These are phyloP conservation scores for Malus hybrid DNA, from an alignment of 331 rosid genomes.

Conservation along the genomic window DNA sequence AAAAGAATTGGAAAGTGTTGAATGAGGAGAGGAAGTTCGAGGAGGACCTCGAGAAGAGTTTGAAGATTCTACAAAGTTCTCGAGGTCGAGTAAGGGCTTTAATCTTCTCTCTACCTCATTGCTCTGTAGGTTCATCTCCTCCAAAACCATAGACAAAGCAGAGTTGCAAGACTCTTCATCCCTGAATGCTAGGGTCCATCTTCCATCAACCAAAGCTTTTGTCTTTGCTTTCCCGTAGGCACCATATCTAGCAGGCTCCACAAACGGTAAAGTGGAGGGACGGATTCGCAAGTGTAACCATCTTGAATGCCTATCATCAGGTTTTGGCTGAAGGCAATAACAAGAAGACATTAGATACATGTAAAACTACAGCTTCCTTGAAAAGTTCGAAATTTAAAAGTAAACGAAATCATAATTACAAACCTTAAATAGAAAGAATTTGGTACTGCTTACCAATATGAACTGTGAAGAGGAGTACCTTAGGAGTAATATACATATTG, in stretches of 20 bases:
- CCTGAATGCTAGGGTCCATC: constrained; percentile 87
- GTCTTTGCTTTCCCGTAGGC: constrained; percentile 34
- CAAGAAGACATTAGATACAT: constrained; percentile 7
- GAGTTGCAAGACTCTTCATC: constrained; percentile 68
- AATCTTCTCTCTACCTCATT: constrained; percentile 73
- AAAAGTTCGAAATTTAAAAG: neutral
- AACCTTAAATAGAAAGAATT: neutral
- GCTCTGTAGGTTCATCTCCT: constrained; percentile 46
- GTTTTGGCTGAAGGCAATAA: constrained; percentile 51
- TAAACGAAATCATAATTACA: neutral
- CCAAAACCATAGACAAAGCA: constrained; percentile 57
- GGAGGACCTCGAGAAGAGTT: constrained; percentile 16
- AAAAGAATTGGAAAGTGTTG: constrained; percentile 33
- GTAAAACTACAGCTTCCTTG: neutral
- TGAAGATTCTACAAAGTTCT: constrained; percentile 27
- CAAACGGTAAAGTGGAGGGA: constrained; percentile 59
- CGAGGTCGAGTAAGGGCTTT: constrained; percentile 58
- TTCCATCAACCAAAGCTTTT: constrained; percentile 75
- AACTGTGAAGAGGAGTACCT: neutral
- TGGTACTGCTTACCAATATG: neutral
- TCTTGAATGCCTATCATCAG: constrained; percentile 60
- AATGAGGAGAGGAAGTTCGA: constrained; percentile 27
- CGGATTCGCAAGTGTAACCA: constrained; percentile 91
- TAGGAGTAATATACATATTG: neutral
- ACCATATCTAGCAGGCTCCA: constrained; percentile 46